Evolutionary conservation across 768 basidiomycete species (phyloP), one percentile per base, ranked within the genome.

Genomic region (Chalciporus pseudorubinellus): DNA sequence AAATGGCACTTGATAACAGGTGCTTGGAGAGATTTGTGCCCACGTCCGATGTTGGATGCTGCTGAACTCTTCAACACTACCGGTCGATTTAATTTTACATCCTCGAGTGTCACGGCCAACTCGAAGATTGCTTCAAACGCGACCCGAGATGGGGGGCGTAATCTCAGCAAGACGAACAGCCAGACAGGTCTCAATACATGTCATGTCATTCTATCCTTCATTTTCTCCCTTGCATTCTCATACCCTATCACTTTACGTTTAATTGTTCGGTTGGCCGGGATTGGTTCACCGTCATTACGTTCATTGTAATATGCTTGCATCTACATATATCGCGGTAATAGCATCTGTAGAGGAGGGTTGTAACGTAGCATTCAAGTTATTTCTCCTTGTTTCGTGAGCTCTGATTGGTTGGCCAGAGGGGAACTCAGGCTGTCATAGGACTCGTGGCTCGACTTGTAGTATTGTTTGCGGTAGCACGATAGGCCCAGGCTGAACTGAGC

Each of bases 11-110:
- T 10, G 22, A 41, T 39, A 20, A 33, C 39, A 65, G 64, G 20
- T 39, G 19, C 47, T 14, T 65, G 64, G 64, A 44, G n/a, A 4
- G 50, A 51, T 10, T 52, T 65, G 9, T 65, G 64, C 46, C 62
- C 64, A 3, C 12, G 39, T 13, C 39, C 43, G 12, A 29, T 67
- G 5, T 42, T n/a, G 41, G 52, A 66, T 19, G 64, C 54, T 3
- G 28, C 51, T 4, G 55, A 52, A 4, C 45, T 46, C 31, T 66
- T 59, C 56, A 52, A 56, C 47, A 44, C 38, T 7, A 61, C 56
- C 0, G 55, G 61, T 16, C 12, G 36, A 14, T 66, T 66, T 28
- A 46, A 66, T 38, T 21, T 56, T n/a, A 44, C 56, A 3, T 44
- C 54, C 16, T 13, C 56, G 14, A 26, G 9, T 9, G 26, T 6